Conservation (phyloP, 345 rosid genomes). For the Ceriops tagal region DNA sequence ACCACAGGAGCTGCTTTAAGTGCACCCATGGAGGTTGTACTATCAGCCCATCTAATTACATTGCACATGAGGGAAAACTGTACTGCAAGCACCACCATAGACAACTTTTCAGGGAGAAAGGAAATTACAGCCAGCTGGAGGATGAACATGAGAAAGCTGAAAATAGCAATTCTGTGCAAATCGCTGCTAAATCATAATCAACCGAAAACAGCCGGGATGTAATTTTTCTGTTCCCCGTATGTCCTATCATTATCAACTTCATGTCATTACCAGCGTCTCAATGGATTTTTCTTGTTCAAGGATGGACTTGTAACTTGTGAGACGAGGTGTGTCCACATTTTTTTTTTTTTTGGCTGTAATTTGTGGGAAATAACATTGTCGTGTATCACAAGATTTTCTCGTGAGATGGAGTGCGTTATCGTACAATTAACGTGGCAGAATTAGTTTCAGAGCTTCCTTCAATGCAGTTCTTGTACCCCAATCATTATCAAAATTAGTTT, state of each 20-base stretch:
- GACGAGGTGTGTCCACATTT: background rate
- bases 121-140: conserved; percentile 67
- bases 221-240: background rate
- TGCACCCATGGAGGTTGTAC: conserved; percentile 62
- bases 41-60: conserved; percentile 59
- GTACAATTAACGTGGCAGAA: background rate
- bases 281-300: background rate
- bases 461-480: background rate
- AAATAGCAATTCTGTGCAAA: conserved; percentile 20
- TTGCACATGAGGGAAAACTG: conserved; percentile 58
- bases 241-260: background rate
- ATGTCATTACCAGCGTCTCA: conserved; percentile 3
- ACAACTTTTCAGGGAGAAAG: conserved; percentile 62
- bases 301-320: background rate
- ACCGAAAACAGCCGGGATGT: background rate
- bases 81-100: conserved; percentile 73
- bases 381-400: background rate
- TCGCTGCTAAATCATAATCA: conserved; percentile 30
- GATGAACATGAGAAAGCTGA: conserved; percentile 26
- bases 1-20: conserved; percentile 60
- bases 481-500: no score
- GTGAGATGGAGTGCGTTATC: conserved; percentile 9
- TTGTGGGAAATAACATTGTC: background rate
- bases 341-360: background rate
- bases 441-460: conserved; percentile 10